phyloP scores from a whole-genome alignment of 305 asterid genomes.

The Fraxinus floribunda region DNA sequence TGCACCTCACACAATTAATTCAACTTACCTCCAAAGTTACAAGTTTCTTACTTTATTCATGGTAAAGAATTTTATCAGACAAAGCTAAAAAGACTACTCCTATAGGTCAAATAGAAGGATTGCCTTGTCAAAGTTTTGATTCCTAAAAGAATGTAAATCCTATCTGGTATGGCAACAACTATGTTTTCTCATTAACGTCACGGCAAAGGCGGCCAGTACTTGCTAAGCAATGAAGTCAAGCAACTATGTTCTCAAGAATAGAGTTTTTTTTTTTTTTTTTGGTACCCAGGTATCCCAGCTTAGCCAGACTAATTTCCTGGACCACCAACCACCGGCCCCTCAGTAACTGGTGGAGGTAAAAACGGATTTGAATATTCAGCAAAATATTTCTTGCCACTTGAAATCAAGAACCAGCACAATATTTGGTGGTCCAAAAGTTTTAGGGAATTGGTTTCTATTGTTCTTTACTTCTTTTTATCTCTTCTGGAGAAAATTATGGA shows the following conservation, averaged over 20 bases:
- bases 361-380: neutral
- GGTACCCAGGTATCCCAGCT: no score
- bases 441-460: neutral
- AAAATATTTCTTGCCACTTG: neutral
- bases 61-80: neutral
- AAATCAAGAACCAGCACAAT: neutral
- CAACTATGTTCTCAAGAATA: slow-evolving; percentile 8
- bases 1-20: neutral
- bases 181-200: neutral
- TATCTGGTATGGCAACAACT: neutral
- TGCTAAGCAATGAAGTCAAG: slow-evolving; percentile 27
- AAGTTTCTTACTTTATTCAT: neutral
- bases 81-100: neutral
- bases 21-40: neutral
- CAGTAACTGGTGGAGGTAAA: no score
- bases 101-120: neutral
- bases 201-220: neutral
- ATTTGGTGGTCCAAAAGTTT: neutral
- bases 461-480: neutral
- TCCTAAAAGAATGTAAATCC: neutral
- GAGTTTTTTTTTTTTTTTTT: no score
- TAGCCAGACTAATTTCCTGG: no score
- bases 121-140: neutral
- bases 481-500: neutral
- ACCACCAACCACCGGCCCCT: no score